These are phyloP conservation scores for Eragrostis tef DNA, from an alignment of 202 grass and related monocot species.

Conservation along the genomic window DNA sequence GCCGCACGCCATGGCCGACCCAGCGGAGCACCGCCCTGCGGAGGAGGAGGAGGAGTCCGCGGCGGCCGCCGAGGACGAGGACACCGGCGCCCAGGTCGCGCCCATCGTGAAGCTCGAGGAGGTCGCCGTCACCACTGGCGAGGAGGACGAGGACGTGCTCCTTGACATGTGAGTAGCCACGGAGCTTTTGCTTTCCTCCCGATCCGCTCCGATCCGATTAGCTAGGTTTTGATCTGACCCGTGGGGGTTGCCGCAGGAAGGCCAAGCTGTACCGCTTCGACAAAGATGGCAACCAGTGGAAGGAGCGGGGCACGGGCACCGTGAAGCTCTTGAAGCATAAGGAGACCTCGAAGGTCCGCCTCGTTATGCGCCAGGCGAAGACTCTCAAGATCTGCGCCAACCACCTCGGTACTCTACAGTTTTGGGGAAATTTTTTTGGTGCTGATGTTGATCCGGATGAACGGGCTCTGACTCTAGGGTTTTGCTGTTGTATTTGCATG, in stretches of 20 bases:
- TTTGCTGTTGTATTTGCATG: not conserved
- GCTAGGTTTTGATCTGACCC: slow-evolving; percentile 34
- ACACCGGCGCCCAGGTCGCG: slow-evolving; percentile 82
- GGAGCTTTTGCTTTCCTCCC: not conserved
- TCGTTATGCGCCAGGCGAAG: slow-evolving; percentile 87
- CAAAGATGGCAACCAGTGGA: slow-evolving; percentile 79
- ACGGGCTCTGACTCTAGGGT: slow-evolving; percentile 23
- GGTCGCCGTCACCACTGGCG: slow-evolving; percentile 80
- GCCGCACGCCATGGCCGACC: slow-evolving; percentile 53
- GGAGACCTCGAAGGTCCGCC: slow-evolving; percentile 69
- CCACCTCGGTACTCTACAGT: slow-evolving; percentile 59
- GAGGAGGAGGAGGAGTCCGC: slow-evolving; percentile 60
- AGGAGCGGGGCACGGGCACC: slow-evolving; percentile 70
- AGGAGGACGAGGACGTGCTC: slow-evolving; percentile 75
- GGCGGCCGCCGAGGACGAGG: slow-evolving; percentile 76
- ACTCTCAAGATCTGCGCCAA: slow-evolving; percentile 95
- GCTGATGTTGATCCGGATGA: slow-evolving; percentile 32
- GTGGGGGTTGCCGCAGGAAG: slow-evolving; percentile 55
- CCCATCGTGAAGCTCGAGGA: slow-evolving; percentile 85
- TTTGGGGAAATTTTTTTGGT: not conserved
- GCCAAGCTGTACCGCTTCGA: slow-evolving; percentile 78
- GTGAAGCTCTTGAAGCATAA: slow-evolving; percentile 84
- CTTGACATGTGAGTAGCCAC: slow-evolving; percentile 61
- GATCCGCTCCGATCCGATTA: slow-evolving; percentile 50
- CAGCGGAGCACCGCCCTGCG: slow-evolving; percentile 51